Evolutionary conservation across 2,329 filamentous ascomycete species (phyloP), one percentile per base, ranked within the genome.

Genomic region (Dothistroma pini): DNA sequence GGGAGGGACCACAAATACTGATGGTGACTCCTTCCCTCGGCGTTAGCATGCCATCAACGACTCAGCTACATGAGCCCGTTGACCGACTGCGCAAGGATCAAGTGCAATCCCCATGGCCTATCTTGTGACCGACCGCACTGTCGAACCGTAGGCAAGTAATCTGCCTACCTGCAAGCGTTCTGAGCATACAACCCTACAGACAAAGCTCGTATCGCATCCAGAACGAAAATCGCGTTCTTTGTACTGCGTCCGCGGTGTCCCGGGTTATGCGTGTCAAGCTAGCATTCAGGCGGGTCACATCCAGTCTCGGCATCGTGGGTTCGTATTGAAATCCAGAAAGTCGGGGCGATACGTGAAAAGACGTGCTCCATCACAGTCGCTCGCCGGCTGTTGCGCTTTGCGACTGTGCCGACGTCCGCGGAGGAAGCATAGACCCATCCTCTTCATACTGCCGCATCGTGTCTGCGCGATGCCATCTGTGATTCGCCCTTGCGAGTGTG

Each of bases 1-100:
- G n/a, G n/a, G 32, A 41, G 19, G 32, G 8, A 54, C 32, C 21
- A 41, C n/a, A 22, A 41, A 22, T 21, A 34, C 38, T 12, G 7
- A 25, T 29, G 8, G n/a, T 10, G 2, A 6, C 4, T 11, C n/a
- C 11, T 4, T 29, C 8, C 12, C 29, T n/a, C 22, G 8, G 21
- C 50, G 32, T 22, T 12, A 21, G 52, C 52, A 54, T 22, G 52
- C 38, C 52, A 31, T 22, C 51, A 54, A 52, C 49, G 22, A n/a
- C n/a, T n/a, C n/a, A n/a, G 22, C 49, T 52, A 29, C 25, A 3
- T 6, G 25, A 29, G 25, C 25, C 25, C 25, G 6, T 29, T 29
- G 25, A 29, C 25, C 25, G 25, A 29, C 29, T 54, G 16, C 22
- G 19, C 22, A 4, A 38, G 7, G 35, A 38, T 14, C 16, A 19